Evolutionary conservation across 2,329 filamentous ascomycete genomes (phyloP), one percentile per base, ranked within the genome.

Genomic region (Akanthomyces lecanii): DNA sequence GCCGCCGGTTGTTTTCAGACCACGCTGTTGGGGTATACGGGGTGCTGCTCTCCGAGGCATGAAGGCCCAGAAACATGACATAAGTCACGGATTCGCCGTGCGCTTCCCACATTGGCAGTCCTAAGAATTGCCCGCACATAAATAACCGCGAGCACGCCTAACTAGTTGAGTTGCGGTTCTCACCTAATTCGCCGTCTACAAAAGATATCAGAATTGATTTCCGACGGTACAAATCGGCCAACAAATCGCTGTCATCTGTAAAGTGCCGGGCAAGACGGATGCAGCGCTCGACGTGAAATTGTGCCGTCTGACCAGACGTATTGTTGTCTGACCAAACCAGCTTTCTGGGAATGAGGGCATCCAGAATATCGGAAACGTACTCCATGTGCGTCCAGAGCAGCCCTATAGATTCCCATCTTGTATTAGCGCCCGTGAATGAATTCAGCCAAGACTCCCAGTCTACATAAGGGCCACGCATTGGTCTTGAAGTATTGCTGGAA

Each of bases 391-490:
- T 53, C 57, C 57, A 80, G 1, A 79, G 66, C 8, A 79, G 58
- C 0, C 78, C 78, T 1, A 81, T 61, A 0, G 76, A 74, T 59
- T 81, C 79, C 79, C 79, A 81, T 1, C 79, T 73, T 23, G 78
- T 69, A 21, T 74, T 74, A 0, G 65, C 63, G 0, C 77, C 78
- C 0, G 69, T 71, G 50, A 81, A 78, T 42, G 78, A 76, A 1
- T 67, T 67, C 0, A 76, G 65, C 77, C 78, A 81, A 18, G 67
- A 68, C 2, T 73, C 66, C 0, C 74, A 66, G 23, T 73, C 70
- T 0, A 70, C 63, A 8, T 75, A 71, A 0, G 75, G 68, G 18
- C 80, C 77, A 0, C 65, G 66, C 11, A 79, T 69, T 0, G 74
- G 72, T 16, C 68, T 71, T 0, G 72, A 66, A 0, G 77, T 79